phyloP scores from a whole-genome alignment of 2,329 filamentous ascomycete genomes.

The Microcera coccophila region DNA sequence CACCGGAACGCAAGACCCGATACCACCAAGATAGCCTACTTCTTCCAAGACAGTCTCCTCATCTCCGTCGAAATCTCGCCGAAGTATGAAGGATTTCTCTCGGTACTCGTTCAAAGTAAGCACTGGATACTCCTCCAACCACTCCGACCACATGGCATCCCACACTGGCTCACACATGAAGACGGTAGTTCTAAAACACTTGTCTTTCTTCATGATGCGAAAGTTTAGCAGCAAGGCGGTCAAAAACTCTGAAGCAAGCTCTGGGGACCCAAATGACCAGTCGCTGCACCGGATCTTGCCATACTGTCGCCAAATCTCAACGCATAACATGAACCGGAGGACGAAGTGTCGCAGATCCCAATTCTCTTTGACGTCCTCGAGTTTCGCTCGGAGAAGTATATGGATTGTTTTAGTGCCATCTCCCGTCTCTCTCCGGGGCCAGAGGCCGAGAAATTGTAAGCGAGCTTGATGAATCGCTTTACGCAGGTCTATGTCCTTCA shows the following conservation, averaged over 20 bases:
- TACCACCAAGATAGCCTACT: conserved; percentile 28
- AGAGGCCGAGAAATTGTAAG: conserved; percentile 13
- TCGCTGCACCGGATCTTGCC: conserved; percentile 12
- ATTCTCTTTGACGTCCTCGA: not conserved
- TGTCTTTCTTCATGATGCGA: conserved; percentile 17
- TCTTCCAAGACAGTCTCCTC: conserved; percentile 18
- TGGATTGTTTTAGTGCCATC: conserved; percentile 7
- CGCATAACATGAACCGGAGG: conserved; percentile 23
- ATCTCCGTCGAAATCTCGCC: conserved; percentile 13
- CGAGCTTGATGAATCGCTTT: conserved; percentile 7
- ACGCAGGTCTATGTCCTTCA: not conserved
- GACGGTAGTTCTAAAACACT: conserved; percentile 11
- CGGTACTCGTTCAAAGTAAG: not conserved
- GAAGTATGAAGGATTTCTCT: conserved; percentile 12
- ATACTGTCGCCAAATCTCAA: conserved; percentile 25
- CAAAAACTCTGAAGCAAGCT: conserved; percentile 19
- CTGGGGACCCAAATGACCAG: conserved; percentile 18
- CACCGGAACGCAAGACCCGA: conserved; percentile 13
- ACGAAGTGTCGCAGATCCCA: conserved; percentile 15
- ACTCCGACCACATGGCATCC: conserved; percentile 29
- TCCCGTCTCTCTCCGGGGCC: conserved; percentile 15
- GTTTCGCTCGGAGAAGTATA: conserved; percentile 4
- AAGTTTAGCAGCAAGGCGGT: conserved; percentile 22
- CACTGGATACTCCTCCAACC: conserved; percentile 25
- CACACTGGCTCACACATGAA: conserved; percentile 9